Evolutionary conservation across 1,139 yeast genomes (phyloP), one percentile per base, ranked within the genome.

Genomic region (Hemisphaericaspora subhashii): DNA sequence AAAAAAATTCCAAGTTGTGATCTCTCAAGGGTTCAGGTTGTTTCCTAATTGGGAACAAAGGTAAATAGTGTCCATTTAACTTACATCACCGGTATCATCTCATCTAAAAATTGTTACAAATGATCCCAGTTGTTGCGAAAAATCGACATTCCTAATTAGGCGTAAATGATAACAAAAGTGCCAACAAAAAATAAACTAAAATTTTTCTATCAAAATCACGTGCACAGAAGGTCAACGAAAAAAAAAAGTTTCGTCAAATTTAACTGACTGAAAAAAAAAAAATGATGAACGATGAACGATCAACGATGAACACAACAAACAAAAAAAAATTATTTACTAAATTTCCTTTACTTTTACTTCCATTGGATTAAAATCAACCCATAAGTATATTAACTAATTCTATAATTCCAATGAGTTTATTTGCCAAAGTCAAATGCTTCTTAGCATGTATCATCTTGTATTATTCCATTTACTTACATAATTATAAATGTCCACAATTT

Each of bases 401-500:
- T n/a, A n/a, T n/a, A n/a, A n/a, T n/a, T n/a, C n/a, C 14, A 23
- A 47, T 47, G 51, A 33, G 37, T 38, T 33, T 31, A 26, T 44
- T 45, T 34, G 47, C 50, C 33, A 46, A 46, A 36, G 29, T 65
- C 41, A 69, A 61, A 53, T 53, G 54, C 41, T 52, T 58, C 37
- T 36, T 66, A 37, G 44, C 64, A 37, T 52, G 62, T 36, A 50
- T 66, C 39, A 45, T 68, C 37, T 54, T 62, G 29, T 46, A 67
- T 36, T 72, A 72, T 54, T 50, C 64, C 30, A 45, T 63, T 23
- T 72, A 72, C 55, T 67, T 72, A 50, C 58, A 58, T 50, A 53
- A 61, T 32, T 71, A 66, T 58, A 71, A 71, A 52, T 72, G 77
- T 55, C 64, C 59, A 36, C 50, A 58, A 31, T 62, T 68, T 46